Conservation (phyloP, 169 alveolate genomes). For the Toxoplasma gondii region DNA sequence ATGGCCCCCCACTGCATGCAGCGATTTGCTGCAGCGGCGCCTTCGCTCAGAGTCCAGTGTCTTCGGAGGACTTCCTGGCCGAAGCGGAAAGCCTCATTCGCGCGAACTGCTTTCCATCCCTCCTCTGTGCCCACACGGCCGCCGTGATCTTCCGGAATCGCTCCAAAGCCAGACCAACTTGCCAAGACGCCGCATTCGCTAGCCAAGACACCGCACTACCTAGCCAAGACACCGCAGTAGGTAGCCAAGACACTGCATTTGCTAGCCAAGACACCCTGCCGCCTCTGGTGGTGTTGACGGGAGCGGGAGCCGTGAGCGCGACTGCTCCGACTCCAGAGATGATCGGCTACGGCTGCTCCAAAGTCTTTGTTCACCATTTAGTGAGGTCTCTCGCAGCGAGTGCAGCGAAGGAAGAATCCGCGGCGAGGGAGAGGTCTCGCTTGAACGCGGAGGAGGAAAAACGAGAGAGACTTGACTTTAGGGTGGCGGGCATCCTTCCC, state of each 20-base stretch:
- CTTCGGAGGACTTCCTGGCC: background rate
- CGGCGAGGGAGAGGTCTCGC: background rate
- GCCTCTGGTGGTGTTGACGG: conserved; percentile 3
- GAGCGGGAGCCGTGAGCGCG: background rate
- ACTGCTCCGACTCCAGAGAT: background rate
- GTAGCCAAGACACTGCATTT: too few species aligned
- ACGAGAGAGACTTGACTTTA: background rate
- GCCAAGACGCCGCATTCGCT: too few species aligned
- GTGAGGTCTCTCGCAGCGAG: conserved; percentile 10
- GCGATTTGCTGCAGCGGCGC: conserved; percentile 45
- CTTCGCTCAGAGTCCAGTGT: background rate
- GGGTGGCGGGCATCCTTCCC: conserved; percentile 31
- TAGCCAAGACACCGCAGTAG: too few species aligned
- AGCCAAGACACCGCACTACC: too few species aligned
- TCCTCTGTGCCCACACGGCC: conserved; percentile 36
- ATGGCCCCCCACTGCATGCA: conserved; percentile 30
- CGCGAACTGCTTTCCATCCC: conserved; percentile 28
- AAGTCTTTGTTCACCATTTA: conserved; percentile 1
- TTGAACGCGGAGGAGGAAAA: background rate
- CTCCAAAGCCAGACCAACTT: background rate
- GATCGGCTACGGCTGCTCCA: conserved; percentile 22
- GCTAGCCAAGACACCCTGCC: background rate
- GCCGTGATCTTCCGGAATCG: background rate
- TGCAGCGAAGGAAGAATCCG: background rate
- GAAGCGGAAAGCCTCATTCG: background rate